phyloP scores from a whole-genome alignment of 306 rosid species.

The Cercis canadensis region DNA sequence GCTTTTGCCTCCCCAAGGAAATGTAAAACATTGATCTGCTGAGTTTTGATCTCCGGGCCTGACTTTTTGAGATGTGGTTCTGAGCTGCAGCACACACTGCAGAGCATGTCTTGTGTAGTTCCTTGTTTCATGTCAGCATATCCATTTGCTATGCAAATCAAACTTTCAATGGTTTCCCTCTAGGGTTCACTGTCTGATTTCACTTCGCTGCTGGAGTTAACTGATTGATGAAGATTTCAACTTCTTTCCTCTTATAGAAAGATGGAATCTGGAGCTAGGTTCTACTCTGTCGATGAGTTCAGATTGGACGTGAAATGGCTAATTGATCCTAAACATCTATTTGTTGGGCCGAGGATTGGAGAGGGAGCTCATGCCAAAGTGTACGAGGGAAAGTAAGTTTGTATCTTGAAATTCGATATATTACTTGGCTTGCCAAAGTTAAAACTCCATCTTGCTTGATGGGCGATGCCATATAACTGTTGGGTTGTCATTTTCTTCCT shows the following conservation, averaged over 20 bases:
- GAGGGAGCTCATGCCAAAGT: conserved; percentile 99
- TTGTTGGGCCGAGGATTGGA: conserved; percentile 90
- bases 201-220: conserved; percentile 33
- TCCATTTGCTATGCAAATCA: conserved; percentile 50
- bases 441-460: conserved; percentile 38
- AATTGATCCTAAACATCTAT: conserved; percentile 79
- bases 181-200: conserved; percentile 43
- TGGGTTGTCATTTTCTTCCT: conserved; percentile 14
- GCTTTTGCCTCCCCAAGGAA: conserved; percentile 64
- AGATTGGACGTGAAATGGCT: conserved; percentile 83
- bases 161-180: conserved; percentile 36
- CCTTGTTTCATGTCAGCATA: conserved; percentile 63
- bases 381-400: conserved; percentile 90
- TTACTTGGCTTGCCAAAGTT: conserved; percentile 28
- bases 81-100: conserved; percentile 48
- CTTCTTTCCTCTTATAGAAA: conserved; percentile 38
- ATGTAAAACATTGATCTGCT: conserved; percentile 53
- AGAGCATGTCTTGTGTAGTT: conserved; percentile 61
- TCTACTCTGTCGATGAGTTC: conserved; percentile 81
- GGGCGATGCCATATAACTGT: conserved; percentile 34
- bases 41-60: conserved; percentile 64
- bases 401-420: conserved; percentile 16
- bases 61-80: conserved; percentile 68
- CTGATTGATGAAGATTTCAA: conserved; percentile 40
- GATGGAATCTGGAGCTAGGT: conserved; percentile 83